phyloP scores from a whole-genome alignment of 2,329 filamentous ascomycete species.

The Claviceps maximensis region DNA sequence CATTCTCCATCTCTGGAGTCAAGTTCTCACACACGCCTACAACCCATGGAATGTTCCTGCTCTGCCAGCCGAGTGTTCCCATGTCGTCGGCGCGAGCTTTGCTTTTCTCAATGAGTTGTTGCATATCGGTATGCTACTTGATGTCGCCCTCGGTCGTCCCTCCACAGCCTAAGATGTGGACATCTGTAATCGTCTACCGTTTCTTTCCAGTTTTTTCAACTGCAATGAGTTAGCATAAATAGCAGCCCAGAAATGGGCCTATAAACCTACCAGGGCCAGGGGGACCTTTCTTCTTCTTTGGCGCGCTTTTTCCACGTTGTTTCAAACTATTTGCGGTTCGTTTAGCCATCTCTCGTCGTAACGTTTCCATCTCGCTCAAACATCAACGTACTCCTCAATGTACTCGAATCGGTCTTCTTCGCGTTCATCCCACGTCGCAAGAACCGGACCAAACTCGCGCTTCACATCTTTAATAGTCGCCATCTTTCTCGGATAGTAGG shows the following conservation, averaged over 20 bases:
- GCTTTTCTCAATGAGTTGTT: background rate
- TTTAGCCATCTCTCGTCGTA: constrained; percentile 14
- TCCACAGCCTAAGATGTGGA: background rate
- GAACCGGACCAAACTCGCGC: constrained; percentile 50
- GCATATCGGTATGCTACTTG: background rate
- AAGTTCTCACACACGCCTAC: background rate
- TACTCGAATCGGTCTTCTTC: constrained; percentile 71
- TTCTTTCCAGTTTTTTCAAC: constrained; percentile 18
- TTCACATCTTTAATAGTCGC: constrained; percentile 62
- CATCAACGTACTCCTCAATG: constrained; percentile 46
- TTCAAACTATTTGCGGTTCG: constrained; percentile 42
- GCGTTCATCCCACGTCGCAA: constrained; percentile 58
- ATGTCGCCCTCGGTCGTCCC: background rate
- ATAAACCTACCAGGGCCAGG: constrained; percentile 23
- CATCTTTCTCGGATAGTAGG: constrained; percentile 76
- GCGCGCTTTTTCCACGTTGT: constrained; percentile 70
- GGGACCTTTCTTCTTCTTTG: constrained; percentile 68
- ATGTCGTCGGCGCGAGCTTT: background rate
- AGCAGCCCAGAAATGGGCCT: too few relatives aligned
- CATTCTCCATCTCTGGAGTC: background rate
- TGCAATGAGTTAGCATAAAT: constrained; percentile 6
- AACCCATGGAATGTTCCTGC: background rate
- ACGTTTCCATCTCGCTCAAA: background rate
- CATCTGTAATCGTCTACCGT: constrained; percentile 12
- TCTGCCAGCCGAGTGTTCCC: background rate